Evolutionary conservation across 768 basidiomycete species (phyloP), one percentile per base, ranked within the genome.

Genomic region (Rhodotorula taiwanensis): DNA sequence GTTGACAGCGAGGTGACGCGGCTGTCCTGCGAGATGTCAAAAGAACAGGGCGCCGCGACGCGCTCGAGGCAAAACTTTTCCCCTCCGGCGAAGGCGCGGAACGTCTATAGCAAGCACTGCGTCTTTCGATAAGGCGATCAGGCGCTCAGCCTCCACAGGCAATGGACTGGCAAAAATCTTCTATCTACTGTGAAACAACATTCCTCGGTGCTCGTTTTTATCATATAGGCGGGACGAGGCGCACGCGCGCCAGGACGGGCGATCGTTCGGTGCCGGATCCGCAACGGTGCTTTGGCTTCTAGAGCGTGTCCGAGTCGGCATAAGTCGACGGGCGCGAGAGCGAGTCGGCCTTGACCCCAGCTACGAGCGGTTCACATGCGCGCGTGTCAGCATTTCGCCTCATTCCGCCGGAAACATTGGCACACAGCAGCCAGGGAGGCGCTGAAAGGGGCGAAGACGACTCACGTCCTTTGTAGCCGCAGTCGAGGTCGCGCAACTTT

Each of bases 401-500:
- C 13, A 11, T 7, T 21, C 43, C 6, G 11, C 11, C 43, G n/a
- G n/a, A n/a, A n/a, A n/a, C n/a, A n/a, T n/a, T n/a, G n/a, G n/a
- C n/a, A n/a, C n/a, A n/a, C n/a, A n/a, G n/a, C 28, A 31, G 33
- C 13, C 20, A n/a, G 30, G 27, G 14, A 34, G 48, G 18, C 45
- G 14, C 28, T 25, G 25, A 31, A 13, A 27, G 28, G 23, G 55
- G 21, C 23, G 13, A 9, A 21, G 50, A 3, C n/a, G 18, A 48
- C 57, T 20, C 21, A 65, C 63, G 53, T 43, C 64, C 64, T 44
- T 60, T 60, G 39, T n/a, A 67, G 27, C 69, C 69, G 25, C 59
- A 55, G 31, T 64, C 64, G 15, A 70, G 30, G 34, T 70, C 69
- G 25, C 69, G 41, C 58, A 70, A 31, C 55, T 52, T 66, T 3